Base-by-base conservation (phyloP, 768 basidiomycete species). In the Sarcodon aspratus region DNA sequence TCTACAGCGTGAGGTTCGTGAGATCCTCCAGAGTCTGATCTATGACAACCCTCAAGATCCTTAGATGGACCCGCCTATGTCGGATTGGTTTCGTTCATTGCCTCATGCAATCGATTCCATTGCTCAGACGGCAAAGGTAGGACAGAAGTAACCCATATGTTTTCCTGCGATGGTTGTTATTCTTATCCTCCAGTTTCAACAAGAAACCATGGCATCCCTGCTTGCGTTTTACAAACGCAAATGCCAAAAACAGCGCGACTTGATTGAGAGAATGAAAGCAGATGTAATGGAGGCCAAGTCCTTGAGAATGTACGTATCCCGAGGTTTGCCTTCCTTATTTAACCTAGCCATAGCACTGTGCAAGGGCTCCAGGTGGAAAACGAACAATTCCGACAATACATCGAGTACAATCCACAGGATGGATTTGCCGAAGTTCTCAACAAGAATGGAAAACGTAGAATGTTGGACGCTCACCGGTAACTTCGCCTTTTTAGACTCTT, bases 61-160 rank as follows among this genome's bases (percentile, higher is more conserved):
- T 50, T 45, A 91, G 88, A 75, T 91, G 74, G 85, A 85, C 8
- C 65, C 73, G 1, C 87, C 88, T 1, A 88, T 91, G 84, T 79
- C 80, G 9, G 74, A 82, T 32, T 90, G 87, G 87, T 91, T 91
- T 66, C 70, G 71, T 9, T 73, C 79, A 33, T 63, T 83, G 31
- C 78, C 85, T 7, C 64, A 68, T 48, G 65, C 76, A 2, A 63
- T 89, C 31, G 86, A 91, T 58, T 61, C 72, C 21, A 63, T 85
- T 27, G 79, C 85, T 37, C 75, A 74, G 55, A 75, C 87, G 13
- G 72, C 75, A 46, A 85, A 84, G 40, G 40, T 42, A 17, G 9
- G 9, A 13, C 9, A 13, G 15, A 15, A 9, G 13, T 9, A n/a
- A 9, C 40, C 5, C 40, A 27, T 42, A 27, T 27, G 21, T 27